A percentile compares a stretch with the other conserved stretches of the same genome.
Conservation (phyloP, 805 yeast genomes). For the Sungouiella thailandica region DNA sequence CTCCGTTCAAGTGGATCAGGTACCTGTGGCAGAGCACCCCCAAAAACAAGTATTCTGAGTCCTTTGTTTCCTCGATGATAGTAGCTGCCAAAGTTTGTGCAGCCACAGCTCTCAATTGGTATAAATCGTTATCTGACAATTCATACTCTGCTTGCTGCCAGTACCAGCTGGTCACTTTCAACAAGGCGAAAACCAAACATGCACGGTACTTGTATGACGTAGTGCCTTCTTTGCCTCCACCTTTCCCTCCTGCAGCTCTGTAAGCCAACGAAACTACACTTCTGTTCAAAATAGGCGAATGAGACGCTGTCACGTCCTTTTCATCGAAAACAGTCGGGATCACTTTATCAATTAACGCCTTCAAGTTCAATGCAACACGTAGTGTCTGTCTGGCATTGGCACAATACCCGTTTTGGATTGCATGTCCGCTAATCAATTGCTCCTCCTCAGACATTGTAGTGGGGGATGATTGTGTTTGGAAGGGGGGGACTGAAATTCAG, state of each 20-base stretch:
- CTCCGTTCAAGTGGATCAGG: conserved; percentile 57
- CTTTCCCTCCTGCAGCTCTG: conserved; percentile 78
- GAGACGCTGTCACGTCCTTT: conserved; percentile 46
- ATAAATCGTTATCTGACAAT: conserved; percentile 63
- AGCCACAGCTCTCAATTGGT: conserved; percentile 55
- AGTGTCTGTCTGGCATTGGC: conserved; percentile 67
- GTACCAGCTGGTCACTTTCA: conserved; percentile 81
- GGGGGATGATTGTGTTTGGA: background rate
- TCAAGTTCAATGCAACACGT: conserved; percentile 68
- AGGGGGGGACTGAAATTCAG: too few species aligned
- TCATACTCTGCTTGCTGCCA: conserved; percentile 52
- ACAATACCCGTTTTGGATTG: conserved; percentile 12
- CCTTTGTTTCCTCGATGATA: conserved; percentile 58
- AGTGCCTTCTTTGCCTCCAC: conserved; percentile 50
- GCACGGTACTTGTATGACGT: conserved; percentile 62
- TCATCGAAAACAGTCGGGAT: conserved; percentile 62
- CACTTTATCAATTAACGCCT: conserved; percentile 63
- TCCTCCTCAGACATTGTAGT: conserved; percentile 1
- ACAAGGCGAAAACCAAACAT: conserved; percentile 60
- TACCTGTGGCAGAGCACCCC: conserved; percentile 76
- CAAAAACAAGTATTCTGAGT: conserved; percentile 61
- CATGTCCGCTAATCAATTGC: background rate
- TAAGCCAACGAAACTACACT: conserved; percentile 56
- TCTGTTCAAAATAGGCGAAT: conserved; percentile 55
- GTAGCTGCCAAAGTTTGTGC: conserved; percentile 70